Base-by-base conservation (phyloP, 495 filamentous ascomycete species). In the Penicillium paxilli region DNA sequence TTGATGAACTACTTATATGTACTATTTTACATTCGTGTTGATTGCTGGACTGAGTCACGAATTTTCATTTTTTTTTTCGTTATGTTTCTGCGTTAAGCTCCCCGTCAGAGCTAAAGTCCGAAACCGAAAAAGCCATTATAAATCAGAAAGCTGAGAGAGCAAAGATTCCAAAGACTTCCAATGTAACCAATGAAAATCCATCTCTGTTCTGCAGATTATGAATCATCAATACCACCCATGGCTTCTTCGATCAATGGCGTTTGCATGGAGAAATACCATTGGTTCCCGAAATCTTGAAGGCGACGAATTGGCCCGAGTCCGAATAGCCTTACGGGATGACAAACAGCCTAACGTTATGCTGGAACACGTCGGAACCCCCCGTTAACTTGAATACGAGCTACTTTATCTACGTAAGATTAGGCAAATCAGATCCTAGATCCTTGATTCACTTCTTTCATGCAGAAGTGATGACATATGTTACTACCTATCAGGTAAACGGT, bases 311-410 rank as follows among this genome's bases (percentile, higher is more conserved):
- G 11, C 10, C 40, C 40, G 40, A 42, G 19, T 21, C 40, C 40
- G 40, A 42, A n/a, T 20, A 42, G 40, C 40, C 21, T 21, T n/a
- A 42, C 8, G 7, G 40, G 40, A 42, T 42, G 40, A 42, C 40
- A 42, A 42, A 42, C 21, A 14, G 14, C 40, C 37, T 42, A 42
- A 42, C 40, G 40, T 42, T 42, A 42, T 42, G 40, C 8, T 42
- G n/a, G n/a, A n/a, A n/a, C n/a, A n/a, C n/a, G n/a, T n/a, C n/a
- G n/a, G n/a, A n/a, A n/a, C n/a, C n/a, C n/a, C n/a, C n/a, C n/a
- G n/a, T n/a, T n/a, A n/a, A n/a, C n/a, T n/a, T n/a, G n/a, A n/a
- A n/a, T n/a, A n/a, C n/a, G n/a, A n/a, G n/a, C n/a, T n/a, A n/a
- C n/a, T n/a, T n/a, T n/a, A n/a, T n/a, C n/a, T n/a, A n/a, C n/a